Evolutionary conservation across 2,329 filamentous ascomycete species (phyloP), one percentile per base, ranked within the genome.

Genomic region (Lasiodiplodia hormozganensis): DNA sequence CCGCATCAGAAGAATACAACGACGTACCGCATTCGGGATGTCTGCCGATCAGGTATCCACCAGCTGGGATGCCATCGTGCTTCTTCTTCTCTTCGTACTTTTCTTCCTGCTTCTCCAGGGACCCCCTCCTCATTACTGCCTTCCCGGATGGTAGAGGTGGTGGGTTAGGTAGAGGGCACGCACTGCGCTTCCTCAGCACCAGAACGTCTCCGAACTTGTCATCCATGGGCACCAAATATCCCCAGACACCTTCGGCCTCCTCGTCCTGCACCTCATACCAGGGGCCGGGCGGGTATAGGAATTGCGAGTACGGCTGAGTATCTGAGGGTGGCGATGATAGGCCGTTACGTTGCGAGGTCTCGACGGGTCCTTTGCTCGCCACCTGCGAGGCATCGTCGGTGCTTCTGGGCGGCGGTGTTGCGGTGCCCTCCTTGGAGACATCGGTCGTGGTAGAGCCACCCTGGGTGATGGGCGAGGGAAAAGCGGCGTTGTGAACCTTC

Each of bases 1-100:
- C 12, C 23, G 16, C 69, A 38, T 65, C 21, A 38, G 10, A 52
- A 7, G 47, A n/a, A 49, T 21, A 52, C 0, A 21, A 23, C 10
- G 18, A 85, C 92, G 77, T 86, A 95, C 92, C 93, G 79, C 96
- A 98, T 81, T 99, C 96, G 2, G 92, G 90, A 82, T 99, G 96
- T 72, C 96, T 88, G 47, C 96, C 96, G 71, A 99, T 91, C 67
- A 99, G 82, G 77, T 97, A 99, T 36, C 96, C 96, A 51, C 92
- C 90, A 0, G 93, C 90, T 16, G 91, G 85, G 23, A 88, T 82
- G 7, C 86, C 78, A 25, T 76, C 68, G 28, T 79, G 88, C 71
- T 86, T 85, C 73, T 85, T 85, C 54, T 81, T 76, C 64, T 82
- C 78, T 78, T 92, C 90, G 68, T 86, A 87, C 43, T 85, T 77